phyloP scores from a whole-genome alignment of 1,284 basidiomycete genomes.

The Cerioporus squamosus region DNA sequence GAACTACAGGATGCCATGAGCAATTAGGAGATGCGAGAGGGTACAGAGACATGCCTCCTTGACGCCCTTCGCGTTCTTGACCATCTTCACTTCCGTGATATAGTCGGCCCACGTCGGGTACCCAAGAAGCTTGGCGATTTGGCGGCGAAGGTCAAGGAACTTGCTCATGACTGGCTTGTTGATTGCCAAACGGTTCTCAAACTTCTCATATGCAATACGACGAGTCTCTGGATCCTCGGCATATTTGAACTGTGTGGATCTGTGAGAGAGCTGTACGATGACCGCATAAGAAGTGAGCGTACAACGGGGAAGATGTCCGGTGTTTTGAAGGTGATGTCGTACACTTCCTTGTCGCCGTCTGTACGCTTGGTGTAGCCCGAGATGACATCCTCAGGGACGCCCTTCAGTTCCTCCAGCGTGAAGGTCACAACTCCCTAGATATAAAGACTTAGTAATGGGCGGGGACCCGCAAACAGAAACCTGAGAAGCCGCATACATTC shows the following conservation, averaged over 20 bases:
- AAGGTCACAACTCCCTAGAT: constrained; percentile 63
- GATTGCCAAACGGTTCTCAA: constrained; percentile 66
- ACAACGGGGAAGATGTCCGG: constrained; percentile 82
- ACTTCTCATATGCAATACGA: constrained; percentile 62
- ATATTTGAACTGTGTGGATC: constrained; percentile 70
- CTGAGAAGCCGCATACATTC: constrained; percentile 48
- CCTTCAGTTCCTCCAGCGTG: constrained; percentile 74
- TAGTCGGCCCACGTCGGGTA: constrained; percentile 87
- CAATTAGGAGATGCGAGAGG: neutral
- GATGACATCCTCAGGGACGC: constrained; percentile 77
- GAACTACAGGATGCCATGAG: constrained; percentile 47
- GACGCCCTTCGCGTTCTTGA: constrained; percentile 68
- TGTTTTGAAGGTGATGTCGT: constrained; percentile 73
- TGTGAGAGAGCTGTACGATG: neutral
- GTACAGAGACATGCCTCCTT: constrained; percentile 45
- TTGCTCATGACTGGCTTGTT: constrained; percentile 74
- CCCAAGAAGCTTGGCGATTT: constrained; percentile 67
- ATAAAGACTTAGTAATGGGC: neutral
- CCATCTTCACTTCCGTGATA: constrained; percentile 84
- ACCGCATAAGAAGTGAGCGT: constrained; percentile 29
- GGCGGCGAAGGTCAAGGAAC: constrained; percentile 68
- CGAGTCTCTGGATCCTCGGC: constrained; percentile 74
- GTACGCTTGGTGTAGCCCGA: constrained; percentile 72
- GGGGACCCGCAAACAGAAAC: neutral
- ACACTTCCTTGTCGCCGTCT: constrained; percentile 59